Base-by-base conservation (phyloP, 1,284 basidiomycete genomes). In the Phylloboletellus chloephorus region DNA sequence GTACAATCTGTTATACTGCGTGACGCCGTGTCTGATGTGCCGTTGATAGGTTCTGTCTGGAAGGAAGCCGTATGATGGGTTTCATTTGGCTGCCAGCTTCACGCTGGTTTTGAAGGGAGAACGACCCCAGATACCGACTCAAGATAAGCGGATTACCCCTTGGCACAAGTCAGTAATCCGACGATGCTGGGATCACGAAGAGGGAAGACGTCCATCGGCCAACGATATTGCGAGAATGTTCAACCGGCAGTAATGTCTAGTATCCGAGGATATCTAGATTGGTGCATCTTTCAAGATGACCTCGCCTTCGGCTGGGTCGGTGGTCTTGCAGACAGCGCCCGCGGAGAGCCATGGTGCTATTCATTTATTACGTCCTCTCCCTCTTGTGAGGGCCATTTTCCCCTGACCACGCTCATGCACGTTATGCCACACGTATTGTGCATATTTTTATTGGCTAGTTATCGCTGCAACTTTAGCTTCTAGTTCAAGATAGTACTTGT, bases 31-130 rank as follows among this genome's bases (percentile, higher is more conserved):
- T 37, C 55, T 60, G 29, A 58, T 28, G 2, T 10, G 1, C 19
- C 12, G 17, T 39, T 25, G 17, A 29, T 29, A 60, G 56, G 39
- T 59, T 6, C 9, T 53, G n/a, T 54, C 53, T 19, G 55, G 47
- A n/a, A 54, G 33, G 40, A 52, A 41, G 33, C 56, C 56, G 12
- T 58, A 41, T 12, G 39, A 48, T 3, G 58, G 33, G 4, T 44
- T 54, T 19, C 4, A 25, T 32, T 0, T 1, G 4, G 0, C 13
- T 5, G 5, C 9, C 3, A 4, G 54, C 19, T 2, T 56, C 4
- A 0, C 13, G 15, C 25, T 5, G 1, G 33, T 58, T 22, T 5
- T 50, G 28, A 20, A 21, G 0, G 56, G 48, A 7, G 41, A 47
- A 30, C 41, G 43, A 0, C 57, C 59, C 19, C 6, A 15, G 15